Conservation (phyloP, 2,329 filamentous ascomycete species). For the Aspergillus sp. region DNA sequence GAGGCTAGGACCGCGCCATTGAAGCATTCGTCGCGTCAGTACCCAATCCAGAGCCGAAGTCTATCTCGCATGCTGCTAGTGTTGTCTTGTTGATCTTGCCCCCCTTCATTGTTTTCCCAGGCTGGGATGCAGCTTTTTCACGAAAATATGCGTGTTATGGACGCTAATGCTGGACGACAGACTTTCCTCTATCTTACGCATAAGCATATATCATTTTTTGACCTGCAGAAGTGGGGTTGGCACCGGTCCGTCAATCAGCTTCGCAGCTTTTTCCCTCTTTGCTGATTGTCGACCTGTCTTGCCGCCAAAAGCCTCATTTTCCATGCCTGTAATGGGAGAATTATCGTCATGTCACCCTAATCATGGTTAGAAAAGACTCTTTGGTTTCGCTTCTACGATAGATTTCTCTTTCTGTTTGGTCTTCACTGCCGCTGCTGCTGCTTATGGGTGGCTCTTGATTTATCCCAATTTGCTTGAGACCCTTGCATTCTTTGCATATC, state of each 20-base stretch:
- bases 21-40: no score
- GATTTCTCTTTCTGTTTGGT: background rate
- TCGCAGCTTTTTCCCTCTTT: background rate
- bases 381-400: background rate
- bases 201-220: background rate
- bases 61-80: no score
- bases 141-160: no score
- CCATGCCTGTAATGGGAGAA: slow-evolving; percentile 4
- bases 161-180: background rate
- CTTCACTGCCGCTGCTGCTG: background rate
- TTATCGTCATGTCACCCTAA: slow-evolving; percentile 3
- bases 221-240: background rate
- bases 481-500: background rate
- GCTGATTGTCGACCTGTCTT: background rate
- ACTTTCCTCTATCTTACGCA: background rate
- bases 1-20: no score
- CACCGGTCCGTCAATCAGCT: background rate
- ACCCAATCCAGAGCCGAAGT: no score
- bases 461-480: background rate
- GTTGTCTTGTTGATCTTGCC: no score
- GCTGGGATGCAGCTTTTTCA: no score
- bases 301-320: background rate
- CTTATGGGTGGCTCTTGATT: background rate
- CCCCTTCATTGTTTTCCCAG: no score
- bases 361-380: slow-evolving; percentile 4